These are phyloP conservation scores for Hypoxylon rubiginosum DNA, from an alignment of 2,329 filamentous ascomycete species.

Conservation along the genomic window DNA sequence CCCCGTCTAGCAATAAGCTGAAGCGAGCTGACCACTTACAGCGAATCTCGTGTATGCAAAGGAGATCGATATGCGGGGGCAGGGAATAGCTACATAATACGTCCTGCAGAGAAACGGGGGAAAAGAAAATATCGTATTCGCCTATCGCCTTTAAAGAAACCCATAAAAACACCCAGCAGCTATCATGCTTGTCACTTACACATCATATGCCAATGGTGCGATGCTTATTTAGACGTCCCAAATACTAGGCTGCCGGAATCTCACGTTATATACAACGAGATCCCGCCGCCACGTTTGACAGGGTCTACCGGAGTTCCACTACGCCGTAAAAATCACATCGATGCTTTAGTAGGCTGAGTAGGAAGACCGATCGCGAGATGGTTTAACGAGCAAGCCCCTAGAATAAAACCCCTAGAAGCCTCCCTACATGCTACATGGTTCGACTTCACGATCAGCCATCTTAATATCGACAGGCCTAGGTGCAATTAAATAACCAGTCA, in stretches of 20 bases:
- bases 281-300: not conserved
- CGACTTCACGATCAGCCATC: not conserved
- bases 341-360: not conserved
- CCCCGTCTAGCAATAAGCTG: not conserved
- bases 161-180: not conserved
- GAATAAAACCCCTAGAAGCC: not conserved
- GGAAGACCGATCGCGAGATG: not conserved
- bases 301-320: not conserved
- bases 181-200: not conserved
- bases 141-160: not conserved
- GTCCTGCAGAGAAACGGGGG: not conserved
- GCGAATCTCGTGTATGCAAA: slow-evolving; percentile 29
- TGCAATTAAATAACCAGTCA: not conserved
- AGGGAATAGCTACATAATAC: not conserved
- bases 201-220: not conserved
- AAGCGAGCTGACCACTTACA: slow-evolving; percentile 24
- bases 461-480: not conserved
- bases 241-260: not conserved
- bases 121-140: slow-evolving; percentile 17
- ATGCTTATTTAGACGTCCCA: slow-evolving; percentile 1
- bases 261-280: not conserved
- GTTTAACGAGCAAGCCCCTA: not conserved
- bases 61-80: slow-evolving; percentile 15
- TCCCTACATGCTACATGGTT: not conserved
- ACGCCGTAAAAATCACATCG: not conserved